These are phyloP conservation scores for Aaosphaeria pasadenensis DNA, from an alignment of 2,329 filamentous ascomycete species.

Conservation along the genomic window DNA sequence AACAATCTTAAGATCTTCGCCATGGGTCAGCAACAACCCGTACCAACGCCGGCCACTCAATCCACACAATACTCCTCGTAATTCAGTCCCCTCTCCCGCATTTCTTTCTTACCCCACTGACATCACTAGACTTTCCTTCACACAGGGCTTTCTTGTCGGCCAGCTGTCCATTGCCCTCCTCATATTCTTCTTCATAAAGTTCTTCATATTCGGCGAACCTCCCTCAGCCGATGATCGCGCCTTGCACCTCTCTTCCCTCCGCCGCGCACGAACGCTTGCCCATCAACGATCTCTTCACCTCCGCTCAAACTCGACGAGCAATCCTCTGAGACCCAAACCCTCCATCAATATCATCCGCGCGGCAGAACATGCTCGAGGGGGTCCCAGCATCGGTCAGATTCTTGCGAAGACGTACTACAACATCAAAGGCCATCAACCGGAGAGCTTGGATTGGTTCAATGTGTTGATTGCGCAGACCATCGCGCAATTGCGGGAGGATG, in stretches of 20 bases:
- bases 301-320: conserved; percentile 33
- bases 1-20: background rate
- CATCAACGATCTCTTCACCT: conserved; percentile 48
- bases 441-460: conserved; percentile 98
- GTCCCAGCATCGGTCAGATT: conserved; percentile 90
- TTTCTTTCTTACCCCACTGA: conserved; percentile 3
- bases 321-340: conserved; percentile 34
- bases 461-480: conserved; percentile 95
- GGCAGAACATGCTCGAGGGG: conserved; percentile 40
- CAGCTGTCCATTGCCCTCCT: conserved; percentile 90
- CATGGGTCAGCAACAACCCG: conserved; percentile 1
- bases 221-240: conserved; percentile 80
- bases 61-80: conserved; percentile 19
- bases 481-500: conserved; percentile 89
- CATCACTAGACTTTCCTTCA: conserved; percentile 73
- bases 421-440: conserved; percentile 89
- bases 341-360: conserved; percentile 46
- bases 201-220: conserved; percentile 98
- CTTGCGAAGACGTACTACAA: conserved; percentile 98
- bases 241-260: conserved; percentile 69
- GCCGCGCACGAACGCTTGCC: conserved; percentile 68
- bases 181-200: conserved; percentile 94
- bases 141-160: conserved; percentile 87
- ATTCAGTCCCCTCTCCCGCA: background rate
- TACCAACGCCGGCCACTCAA: conserved; percentile 2